A percentile compares a stretch with the other conserved stretches of the same genome.
These are phyloP conservation scores for Acanthamoeba castellanii DNA, from an alignment of 208 protist species.

Conservation along the genomic window DNA sequence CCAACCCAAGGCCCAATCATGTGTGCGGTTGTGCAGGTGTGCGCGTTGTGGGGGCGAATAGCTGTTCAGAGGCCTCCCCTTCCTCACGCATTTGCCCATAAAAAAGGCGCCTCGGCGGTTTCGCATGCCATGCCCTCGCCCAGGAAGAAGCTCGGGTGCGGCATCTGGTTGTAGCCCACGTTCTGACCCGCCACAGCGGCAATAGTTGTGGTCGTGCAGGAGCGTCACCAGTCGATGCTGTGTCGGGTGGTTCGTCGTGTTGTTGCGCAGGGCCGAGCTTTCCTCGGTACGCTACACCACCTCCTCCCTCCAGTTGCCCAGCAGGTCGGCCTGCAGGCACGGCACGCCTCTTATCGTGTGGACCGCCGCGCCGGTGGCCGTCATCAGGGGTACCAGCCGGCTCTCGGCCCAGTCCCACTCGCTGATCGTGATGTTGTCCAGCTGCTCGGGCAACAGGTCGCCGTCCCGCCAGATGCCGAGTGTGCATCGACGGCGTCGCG, in stretches of 20 bases:
- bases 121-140: background rate
- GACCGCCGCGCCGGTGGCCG: background rate
- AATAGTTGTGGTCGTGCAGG: background rate
- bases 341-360: background rate
- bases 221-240: background rate
- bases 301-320: conserved; percentile 24
- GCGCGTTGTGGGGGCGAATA: no score
- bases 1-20: no score
- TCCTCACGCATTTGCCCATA: no score
- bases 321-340: conserved; percentile 29
- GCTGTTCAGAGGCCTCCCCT: no score
- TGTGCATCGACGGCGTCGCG: background rate
- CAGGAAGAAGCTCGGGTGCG: background rate
- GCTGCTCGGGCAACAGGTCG: conserved; percentile 10
- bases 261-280: conserved; percentile 4
- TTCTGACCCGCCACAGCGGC: background rate
- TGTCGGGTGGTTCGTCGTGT: conserved; percentile 8
- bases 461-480: conserved; percentile 45
- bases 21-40: no score
- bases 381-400: background rate
- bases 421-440: background rate
- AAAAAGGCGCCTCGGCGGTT: no score
- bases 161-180: conserved; percentile 23
- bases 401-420: background rate
- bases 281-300: background rate